A percentile compares a stretch with the other conserved stretches of the same genome.
These are phyloP conservation scores for Chaetomium sp. DNA, from an alignment of 2,329 filamentous ascomycete species.

Conservation along the genomic window DNA sequence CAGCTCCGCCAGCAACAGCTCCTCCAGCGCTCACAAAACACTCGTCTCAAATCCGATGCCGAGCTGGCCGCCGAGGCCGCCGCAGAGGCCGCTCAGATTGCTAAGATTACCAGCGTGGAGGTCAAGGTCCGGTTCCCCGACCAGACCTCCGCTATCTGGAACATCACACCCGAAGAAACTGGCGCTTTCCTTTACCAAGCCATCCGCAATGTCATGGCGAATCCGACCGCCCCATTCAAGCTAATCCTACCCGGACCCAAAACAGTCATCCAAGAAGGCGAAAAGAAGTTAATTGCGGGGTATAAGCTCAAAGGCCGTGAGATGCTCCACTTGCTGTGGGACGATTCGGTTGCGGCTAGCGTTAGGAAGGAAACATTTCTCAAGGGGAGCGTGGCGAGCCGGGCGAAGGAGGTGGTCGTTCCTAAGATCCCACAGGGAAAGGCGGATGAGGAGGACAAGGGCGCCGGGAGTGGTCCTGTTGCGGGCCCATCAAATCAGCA, in stretches of 20 bases:
- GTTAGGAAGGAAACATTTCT: slow-evolving; percentile 54
- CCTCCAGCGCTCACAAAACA: slow-evolving; percentile 58
- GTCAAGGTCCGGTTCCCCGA: slow-evolving; percentile 86
- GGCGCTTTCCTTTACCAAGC: slow-evolving; percentile 67
- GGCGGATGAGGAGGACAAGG: slow-evolving; percentile 34
- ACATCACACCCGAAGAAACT: slow-evolving; percentile 62
- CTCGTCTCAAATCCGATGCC: slow-evolving; percentile 71
- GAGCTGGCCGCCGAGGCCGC: slow-evolving; percentile 67
- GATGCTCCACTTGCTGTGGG: slow-evolving; percentile 72
- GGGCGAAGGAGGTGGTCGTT: slow-evolving; percentile 62
- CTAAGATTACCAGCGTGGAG: slow-evolving; percentile 59
- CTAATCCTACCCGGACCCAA: slow-evolving; percentile 55
- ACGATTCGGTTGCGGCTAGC: slow-evolving; percentile 50
- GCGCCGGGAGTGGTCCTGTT: neutral
- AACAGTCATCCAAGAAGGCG: slow-evolving; percentile 43
- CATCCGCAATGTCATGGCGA: slow-evolving; percentile 64
- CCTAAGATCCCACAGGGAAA: slow-evolving; percentile 45
- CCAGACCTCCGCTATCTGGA: slow-evolving; percentile 67
- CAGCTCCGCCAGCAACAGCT: slow-evolving; percentile 67
- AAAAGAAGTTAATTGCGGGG: slow-evolving; percentile 58
- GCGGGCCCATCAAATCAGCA: slow-evolving; percentile 21
- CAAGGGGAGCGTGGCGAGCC: slow-evolving; percentile 48
- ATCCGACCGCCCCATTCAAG: slow-evolving; percentile 60
- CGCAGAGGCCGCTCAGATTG: slow-evolving; percentile 58
- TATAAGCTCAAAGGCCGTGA: slow-evolving; percentile 65